Evolutionary conservation across 2,329 filamentous ascomycete genomes (phyloP).

Genomic region (Penicillium oxalicum): DNA sequence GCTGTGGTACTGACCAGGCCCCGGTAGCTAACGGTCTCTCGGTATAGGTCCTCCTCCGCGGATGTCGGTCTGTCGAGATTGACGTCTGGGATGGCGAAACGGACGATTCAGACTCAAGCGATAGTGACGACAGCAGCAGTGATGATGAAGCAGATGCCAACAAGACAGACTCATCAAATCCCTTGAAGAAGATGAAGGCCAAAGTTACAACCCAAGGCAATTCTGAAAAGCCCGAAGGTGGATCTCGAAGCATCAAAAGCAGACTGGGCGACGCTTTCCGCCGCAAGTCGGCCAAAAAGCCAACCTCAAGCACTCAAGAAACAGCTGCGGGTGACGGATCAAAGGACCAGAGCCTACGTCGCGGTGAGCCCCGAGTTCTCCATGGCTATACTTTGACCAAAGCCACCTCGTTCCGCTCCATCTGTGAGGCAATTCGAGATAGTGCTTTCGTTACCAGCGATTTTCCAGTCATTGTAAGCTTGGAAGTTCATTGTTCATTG

Average conservation of each 20-base stretch:
- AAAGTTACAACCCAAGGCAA: slow-evolving; percentile 1
- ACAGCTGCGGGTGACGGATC: not conserved
- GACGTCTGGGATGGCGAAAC: slow-evolving; percentile 82
- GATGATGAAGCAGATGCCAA: slow-evolving; percentile 21
- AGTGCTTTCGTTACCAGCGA: slow-evolving; percentile 70
- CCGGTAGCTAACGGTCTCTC: too few relatives aligned
- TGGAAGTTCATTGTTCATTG: slow-evolving; percentile 79
- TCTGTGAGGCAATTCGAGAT: slow-evolving; percentile 73
- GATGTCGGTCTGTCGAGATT: slow-evolving; percentile 88
- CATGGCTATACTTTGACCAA: slow-evolving; percentile 84
- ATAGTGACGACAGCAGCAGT: slow-evolving; percentile 24
- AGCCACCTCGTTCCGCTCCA: slow-evolving; percentile 79
- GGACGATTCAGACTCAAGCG: slow-evolving; percentile 29
- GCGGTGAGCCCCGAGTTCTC: slow-evolving; percentile 69
- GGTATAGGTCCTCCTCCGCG: slow-evolving; percentile 60
- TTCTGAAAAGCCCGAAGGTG: slow-evolving; percentile 11
- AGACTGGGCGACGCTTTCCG: slow-evolving; percentile 20
- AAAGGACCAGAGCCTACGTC: slow-evolving; percentile 4
- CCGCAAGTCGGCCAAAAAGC: slow-evolving; percentile 14
- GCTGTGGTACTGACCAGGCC: too few relatives aligned
- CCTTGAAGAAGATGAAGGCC: slow-evolving; percentile 16
- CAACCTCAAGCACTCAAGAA: not conserved
- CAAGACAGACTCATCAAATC: slow-evolving; percentile 14
- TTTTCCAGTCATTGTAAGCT: slow-evolving; percentile 80
- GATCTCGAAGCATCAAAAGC: slow-evolving; percentile 15